Percentiles rank a stretch among this genome's conserved stretches.
phyloP scores from a whole-genome alignment of 2,329 filamentous ascomycete genomes.

The Colletotrichum plurivorum region DNA sequence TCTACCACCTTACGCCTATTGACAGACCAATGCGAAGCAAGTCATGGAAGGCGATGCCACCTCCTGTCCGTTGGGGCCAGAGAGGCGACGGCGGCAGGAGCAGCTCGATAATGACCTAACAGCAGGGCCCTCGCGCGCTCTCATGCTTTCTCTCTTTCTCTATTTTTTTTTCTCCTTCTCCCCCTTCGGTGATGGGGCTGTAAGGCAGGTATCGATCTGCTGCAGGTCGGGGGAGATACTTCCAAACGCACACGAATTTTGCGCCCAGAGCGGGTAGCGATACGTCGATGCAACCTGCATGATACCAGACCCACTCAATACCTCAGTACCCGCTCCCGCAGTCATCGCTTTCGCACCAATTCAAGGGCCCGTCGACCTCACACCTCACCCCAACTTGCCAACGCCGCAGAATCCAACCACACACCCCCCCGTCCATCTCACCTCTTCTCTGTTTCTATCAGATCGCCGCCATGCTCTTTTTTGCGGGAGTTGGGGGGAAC shows the following conservation, averaged over 20 bases:
- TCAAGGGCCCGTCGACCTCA: conserved; percentile 36
- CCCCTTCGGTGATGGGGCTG: conserved; percentile 28
- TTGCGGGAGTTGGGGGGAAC: conserved; percentile 7
- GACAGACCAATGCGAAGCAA: conserved; percentile 25
- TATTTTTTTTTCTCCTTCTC: not conserved
- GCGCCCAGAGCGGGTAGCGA: not conserved
- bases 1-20: not conserved
- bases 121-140: conserved; percentile 26
- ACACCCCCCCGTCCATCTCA: conserved; percentile 37
- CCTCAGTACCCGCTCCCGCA: conserved; percentile 38
- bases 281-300: conserved; percentile 35
- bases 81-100: conserved; percentile 24
- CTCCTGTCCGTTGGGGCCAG: conserved; percentile 26
- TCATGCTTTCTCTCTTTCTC: not conserved
- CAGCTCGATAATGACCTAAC: conserved; percentile 6
- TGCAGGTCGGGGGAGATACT: conserved; percentile 31
- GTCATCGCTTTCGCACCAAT: conserved; percentile 38
- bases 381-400: conserved; percentile 38
- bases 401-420: conserved; percentile 39
- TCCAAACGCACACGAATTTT: not conserved
- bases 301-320: conserved; percentile 36
- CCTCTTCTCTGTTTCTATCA: conserved; percentile 34
- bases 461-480: conserved; percentile 31
- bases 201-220: conserved; percentile 6
- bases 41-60: conserved; percentile 8